These are phyloP conservation scores for Citrus trifoliata DNA, from an alignment of 345 rosid genomes.

Conservation along the genomic window DNA sequence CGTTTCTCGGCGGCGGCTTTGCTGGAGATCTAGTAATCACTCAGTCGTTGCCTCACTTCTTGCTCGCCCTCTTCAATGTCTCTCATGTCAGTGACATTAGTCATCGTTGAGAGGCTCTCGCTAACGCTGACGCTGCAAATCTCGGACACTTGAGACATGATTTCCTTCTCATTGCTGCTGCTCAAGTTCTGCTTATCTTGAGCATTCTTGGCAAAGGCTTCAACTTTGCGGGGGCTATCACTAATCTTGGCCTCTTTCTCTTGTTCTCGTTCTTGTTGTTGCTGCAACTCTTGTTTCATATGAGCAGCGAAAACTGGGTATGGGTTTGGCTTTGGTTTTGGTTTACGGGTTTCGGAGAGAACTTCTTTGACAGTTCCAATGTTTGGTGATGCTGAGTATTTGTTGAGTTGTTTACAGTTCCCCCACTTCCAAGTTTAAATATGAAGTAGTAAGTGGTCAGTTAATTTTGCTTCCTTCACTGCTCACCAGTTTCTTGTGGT, in stretches of 20 bases:
- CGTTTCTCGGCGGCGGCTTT: conserved; percentile 27
- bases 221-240: background rate
- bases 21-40: conserved; percentile 51
- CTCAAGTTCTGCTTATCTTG: background rate
- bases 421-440: too few species aligned
- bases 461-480: background rate
- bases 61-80: conserved; percentile 43
- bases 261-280: background rate
- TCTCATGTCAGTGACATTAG: conserved; percentile 25
- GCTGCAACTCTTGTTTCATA: background rate
- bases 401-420: too few species aligned
- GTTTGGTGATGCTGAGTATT: too few species aligned
- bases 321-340: conserved; percentile 18
- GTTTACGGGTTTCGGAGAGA: conserved; percentile 55
- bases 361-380: conserved; percentile 56
- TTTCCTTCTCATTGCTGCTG: conserved; percentile 25
- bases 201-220: conserved; percentile 23
- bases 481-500: background rate
- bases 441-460: too few species aligned
- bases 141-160: conserved; percentile 61
- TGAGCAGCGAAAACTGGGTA: background rate
- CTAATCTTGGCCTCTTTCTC: background rate
- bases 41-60: conserved; percentile 31
- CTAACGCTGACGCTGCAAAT: conserved; percentile 64
- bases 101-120: conserved; percentile 59